Evolutionary conservation across 139 green algal species (phyloP).

Genomic region (Chlamydomonas eustigma): DNA sequence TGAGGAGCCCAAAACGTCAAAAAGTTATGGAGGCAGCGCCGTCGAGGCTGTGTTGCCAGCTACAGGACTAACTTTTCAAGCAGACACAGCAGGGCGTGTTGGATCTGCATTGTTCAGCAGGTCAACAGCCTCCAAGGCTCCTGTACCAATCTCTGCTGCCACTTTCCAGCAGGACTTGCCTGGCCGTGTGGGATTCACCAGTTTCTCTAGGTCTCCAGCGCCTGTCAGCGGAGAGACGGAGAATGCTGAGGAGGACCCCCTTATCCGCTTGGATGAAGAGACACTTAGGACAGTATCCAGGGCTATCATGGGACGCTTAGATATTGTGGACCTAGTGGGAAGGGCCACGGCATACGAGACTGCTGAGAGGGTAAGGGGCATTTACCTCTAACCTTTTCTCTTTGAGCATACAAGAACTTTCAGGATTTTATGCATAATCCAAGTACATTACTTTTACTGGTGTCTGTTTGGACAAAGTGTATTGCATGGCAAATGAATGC

Average conservation of each 20-base stretch:
- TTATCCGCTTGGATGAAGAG: slow-evolving; percentile 30
- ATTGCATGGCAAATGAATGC: background rate
- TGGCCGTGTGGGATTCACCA: background rate
- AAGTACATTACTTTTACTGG: background rate
- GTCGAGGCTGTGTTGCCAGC: background rate
- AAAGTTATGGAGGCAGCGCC: background rate
- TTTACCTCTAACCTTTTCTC: too few relatives aligned
- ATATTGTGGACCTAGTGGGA: slow-evolving; percentile 53
- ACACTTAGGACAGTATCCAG: slow-evolving; percentile 32
- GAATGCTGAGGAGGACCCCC: background rate
- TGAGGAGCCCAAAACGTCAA: too few relatives aligned
- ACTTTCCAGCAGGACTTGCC: background rate
- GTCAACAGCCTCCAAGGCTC: background rate
- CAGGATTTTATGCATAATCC: background rate
- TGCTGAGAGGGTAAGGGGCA: slow-evolving; percentile 51
- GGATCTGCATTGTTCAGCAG: background rate
- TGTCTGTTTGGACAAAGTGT: background rate
- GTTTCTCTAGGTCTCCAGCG: background rate
- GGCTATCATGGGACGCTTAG: slow-evolving; percentile 48
- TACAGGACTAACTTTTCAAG: background rate
- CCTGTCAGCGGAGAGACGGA: background rate
- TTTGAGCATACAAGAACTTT: too few relatives aligned
- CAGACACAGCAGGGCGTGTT: background rate
- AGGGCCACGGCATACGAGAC: slow-evolving; percentile 45
- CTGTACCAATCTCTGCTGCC: background rate